These are phyloP conservation scores for Tolypocladium guangdongense DNA, from an alignment of 2,329 filamentous ascomycete genomes.

Conservation along the genomic window DNA sequence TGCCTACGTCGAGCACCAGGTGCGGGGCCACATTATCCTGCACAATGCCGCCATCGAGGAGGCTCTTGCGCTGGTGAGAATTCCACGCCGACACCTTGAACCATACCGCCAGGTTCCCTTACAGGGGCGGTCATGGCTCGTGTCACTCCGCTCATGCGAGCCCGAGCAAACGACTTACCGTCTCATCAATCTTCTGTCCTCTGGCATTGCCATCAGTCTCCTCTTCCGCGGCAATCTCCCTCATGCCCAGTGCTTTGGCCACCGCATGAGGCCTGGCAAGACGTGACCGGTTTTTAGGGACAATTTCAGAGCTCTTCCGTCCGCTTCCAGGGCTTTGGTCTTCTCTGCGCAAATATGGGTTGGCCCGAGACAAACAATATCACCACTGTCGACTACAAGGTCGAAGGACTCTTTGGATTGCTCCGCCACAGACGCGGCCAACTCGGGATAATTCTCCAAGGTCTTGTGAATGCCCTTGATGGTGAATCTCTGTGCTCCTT, in stretches of 20 bases:
- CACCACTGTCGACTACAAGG: not conserved
- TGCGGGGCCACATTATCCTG: not conserved
- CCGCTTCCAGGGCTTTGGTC: not conserved
- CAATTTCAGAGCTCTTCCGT: not conserved
- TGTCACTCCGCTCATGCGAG: conserved; percentile 32
- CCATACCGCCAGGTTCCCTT: conserved; percentile 14
- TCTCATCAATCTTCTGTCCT: conserved; percentile 12
- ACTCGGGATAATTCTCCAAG: not conserved
- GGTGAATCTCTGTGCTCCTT: not conserved
- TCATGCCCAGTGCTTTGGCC: not conserved
- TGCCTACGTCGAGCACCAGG: conserved; percentile 20
- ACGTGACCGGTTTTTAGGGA: not conserved
- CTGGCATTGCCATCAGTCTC: not conserved
- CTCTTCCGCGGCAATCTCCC: not conserved
- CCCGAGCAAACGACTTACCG: conserved; percentile 27
- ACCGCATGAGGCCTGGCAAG: not conserved
- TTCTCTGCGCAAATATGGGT: not conserved
- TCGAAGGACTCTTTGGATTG: not conserved
- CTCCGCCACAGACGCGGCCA: not conserved
- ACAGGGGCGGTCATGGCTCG: conserved; percentile 28
- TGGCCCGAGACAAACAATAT: not conserved
- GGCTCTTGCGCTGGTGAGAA: not conserved
- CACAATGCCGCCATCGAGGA: not conserved
- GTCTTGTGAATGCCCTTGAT: not conserved
- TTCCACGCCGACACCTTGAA: conserved; percentile 21